Base-by-base conservation (phyloP, 2,329 filamentous ascomycete genomes). In the Ilyonectria mors-panacis region DNA sequence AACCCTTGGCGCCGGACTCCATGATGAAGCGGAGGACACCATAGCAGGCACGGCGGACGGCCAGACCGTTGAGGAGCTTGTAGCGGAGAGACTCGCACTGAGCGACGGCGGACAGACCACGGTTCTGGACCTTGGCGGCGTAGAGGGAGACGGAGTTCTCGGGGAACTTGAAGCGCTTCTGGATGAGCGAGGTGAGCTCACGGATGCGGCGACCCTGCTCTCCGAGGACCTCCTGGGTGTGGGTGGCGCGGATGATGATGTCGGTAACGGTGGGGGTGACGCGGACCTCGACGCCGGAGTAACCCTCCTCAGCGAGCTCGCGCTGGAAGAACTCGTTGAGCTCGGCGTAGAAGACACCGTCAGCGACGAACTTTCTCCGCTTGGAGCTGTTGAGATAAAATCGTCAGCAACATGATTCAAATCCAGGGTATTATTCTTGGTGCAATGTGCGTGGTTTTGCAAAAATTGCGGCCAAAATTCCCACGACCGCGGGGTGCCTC, bases 281-380 rank as follows among this genome's bases (percentile, higher is more conserved):
- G 90, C 97, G 94, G 88, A 99, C 96, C 90, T 99, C 97, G 85
- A 99, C 96, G 85, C 96, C 96, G 66, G 96, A 99, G 92, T 99
- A 99, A 81, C 96, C 96, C 89, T 99, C 97, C 92, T 99, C 96
- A 84, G 96, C 96, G 84, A 99, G 91, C 89, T 99, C 96, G 86
- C 96, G 95, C 92, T 98, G 96, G 94, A 99, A 99, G 93, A 99
- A 99, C 90, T 99, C 96, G 93, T 99, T 99, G 87, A 99, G 89
- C 89, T 99, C 96, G 89, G 96, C 96, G 88, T 98, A 99, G 94
- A 99, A 99, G 83, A 99, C 96, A 92, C 96, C 96, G 87, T 99
- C 96, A 79, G 93, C 93, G 84, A 95, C 92, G 89, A 95, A 95
- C 92, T 95, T 95, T 91, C 93, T 93, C 86, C 92, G 88, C 92